Percentiles rank a stretch among this genome's conserved stretches.
Conservation (phyloP, 768 basidiomycete species). For the Xerocomus potaroensis region DNA sequence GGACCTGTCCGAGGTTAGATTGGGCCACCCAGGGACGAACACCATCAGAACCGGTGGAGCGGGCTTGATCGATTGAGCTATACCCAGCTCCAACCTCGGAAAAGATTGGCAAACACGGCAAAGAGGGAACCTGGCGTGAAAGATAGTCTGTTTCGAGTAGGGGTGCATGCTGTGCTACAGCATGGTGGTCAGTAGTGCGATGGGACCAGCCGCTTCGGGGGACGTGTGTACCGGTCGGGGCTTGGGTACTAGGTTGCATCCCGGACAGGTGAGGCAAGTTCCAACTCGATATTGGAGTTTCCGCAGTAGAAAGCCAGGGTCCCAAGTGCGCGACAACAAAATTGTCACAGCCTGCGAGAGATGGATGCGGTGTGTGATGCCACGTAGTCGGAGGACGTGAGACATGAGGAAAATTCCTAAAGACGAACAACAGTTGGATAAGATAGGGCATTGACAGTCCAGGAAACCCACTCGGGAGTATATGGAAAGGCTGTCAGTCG, state of each 20-base stretch:
- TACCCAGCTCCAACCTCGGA: neutral
- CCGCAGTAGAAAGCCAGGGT: neutral
- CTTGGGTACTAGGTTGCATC: constrained; percentile 6
- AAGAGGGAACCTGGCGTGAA: neutral
- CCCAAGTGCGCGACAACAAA: neutral
- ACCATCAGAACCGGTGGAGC: neutral
- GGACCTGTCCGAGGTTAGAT: constrained; percentile 2
- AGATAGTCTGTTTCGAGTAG: neutral
- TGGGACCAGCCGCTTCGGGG: neutral
- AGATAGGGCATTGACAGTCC: neutral
- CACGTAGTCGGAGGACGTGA: neutral
- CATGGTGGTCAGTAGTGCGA: constrained; percentile 8
- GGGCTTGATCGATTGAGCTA: neutral
- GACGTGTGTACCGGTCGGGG: constrained; percentile 6
- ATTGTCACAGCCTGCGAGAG: neutral
- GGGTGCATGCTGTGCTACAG: constrained; percentile 18
- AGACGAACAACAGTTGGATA: neutral
- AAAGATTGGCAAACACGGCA: neutral
- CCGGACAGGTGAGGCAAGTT: neutral
- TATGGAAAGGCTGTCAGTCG: neutral
- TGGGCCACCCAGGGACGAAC: neutral
- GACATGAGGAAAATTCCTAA: constrained; percentile 4
- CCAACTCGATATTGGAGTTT: too few relatives aligned
- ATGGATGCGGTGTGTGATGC: neutral
- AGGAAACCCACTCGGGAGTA: constrained; percentile 11